Base-by-base conservation (phyloP, 768 basidiomycete species). In the Russula virescens region DNA sequence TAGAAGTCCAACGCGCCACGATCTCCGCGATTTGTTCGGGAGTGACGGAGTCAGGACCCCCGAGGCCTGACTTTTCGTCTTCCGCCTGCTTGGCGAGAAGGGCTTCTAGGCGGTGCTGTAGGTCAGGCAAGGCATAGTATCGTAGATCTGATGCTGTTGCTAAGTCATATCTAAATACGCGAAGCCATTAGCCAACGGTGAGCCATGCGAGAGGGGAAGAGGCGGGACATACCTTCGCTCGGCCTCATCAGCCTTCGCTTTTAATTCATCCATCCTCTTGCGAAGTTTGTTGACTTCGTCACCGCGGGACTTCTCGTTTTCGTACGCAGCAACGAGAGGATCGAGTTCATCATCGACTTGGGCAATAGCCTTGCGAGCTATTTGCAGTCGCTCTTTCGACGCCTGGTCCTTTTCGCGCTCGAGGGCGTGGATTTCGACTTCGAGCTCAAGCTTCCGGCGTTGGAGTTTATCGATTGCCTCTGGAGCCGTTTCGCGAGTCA, bases 11-110 rank as follows among this genome's bases (percentile, higher is more conserved):
- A 60, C 89, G 82, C 21, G 85, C 89, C 26, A 98, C 93, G 65
- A 98, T 94, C 72, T 95, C 91, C 19, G 94, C 92, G 63, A 99
- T 98, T 64, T 91, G 86, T 64, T 95, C 93, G 19, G 92, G 80
- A 5, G 88, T 89, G 51, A 97, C 94, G 11, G 79, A 79, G 64
- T 93, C 89, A 19, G 80, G 73, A 18, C 83, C 83, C 49, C 76
- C 75, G 16, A 80, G 77, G 55, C 77, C 77, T 58, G 81, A 80
- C 25, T 83, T 83, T 68, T 92, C 87, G 64, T 87, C 86, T 40
- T 79, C 82, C 9, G 78, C 80, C 71, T 94, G 94, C 72, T 83
- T 86, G 31, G 83, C 81, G 75, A 95, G 80, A 52, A 89, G 81
- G 65, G 79, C 76, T 66, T 85, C 82, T n/a, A 92, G 82, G 11